phyloP scores from a whole-genome alignment of 352 stramenopile genomes.

The Globisporangium paddicum region DNA sequence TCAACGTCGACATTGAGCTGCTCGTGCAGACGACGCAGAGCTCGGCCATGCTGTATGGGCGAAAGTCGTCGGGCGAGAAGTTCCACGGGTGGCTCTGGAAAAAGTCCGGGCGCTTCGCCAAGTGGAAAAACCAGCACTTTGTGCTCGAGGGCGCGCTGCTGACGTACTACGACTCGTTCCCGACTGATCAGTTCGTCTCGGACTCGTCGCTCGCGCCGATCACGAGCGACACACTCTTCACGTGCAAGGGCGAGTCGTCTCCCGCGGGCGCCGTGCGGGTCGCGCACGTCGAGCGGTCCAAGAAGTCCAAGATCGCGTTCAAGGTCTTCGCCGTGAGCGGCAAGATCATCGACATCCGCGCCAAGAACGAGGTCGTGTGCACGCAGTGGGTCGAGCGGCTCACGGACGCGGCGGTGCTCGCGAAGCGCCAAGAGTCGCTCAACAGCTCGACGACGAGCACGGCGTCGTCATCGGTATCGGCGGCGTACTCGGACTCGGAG shows the following conservation, averaged over 20 bases:
- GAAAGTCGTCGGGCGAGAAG: conserved; percentile 57
- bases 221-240: conserved; percentile 58
- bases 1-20: conserved; percentile 82
- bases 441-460: conserved; percentile 74
- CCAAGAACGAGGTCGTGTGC: conserved; percentile 72
- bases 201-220: conserved; percentile 54
- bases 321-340: conserved; percentile 79
- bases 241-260: conserved; percentile 66
- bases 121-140: conserved; percentile 85
- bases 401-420: conserved; percentile 58
- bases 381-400: conserved; percentile 72
- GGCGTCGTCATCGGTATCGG: conserved; percentile 54
- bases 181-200: conserved; percentile 72
- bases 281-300: conserved; percentile 66
- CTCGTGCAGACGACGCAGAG: conserved; percentile 80
- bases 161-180: conserved; percentile 82
- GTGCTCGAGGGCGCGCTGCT: conserved; percentile 71
- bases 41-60: conserved; percentile 62
- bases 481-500: conserved; percentile 66
- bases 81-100: conserved; percentile 85
- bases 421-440: conserved; percentile 72
- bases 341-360: conserved; percentile 79
- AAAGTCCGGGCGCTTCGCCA: conserved; percentile 72
- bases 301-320: conserved; percentile 78
- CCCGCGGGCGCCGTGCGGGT: conserved; percentile 67